These are phyloP conservation scores for Kodamaea hsintzibuensis DNA, from an alignment of 805 yeast genomes.

Conservation along the genomic window DNA sequence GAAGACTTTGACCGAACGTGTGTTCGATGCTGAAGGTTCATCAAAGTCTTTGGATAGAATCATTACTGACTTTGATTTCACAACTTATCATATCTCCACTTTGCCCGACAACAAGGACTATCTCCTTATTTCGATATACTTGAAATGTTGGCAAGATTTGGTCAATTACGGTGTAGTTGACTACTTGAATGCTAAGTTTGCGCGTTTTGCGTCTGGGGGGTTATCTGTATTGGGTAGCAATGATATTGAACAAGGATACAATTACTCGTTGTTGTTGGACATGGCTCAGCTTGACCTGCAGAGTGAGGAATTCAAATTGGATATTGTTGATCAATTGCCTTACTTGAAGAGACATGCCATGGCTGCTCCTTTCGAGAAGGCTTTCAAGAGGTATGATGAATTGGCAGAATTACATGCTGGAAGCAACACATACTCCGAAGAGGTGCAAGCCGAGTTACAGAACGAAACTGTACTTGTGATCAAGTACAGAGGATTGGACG, in stretches of 20 bases:
- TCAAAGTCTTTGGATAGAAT: constrained; percentile 71
- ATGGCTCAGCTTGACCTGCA: constrained; percentile 37
- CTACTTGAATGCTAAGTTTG: constrained; percentile 53
- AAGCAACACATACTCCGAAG: constrained; percentile 44
- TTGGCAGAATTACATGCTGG: constrained; percentile 53
- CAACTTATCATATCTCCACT: constrained; percentile 91
- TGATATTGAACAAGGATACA: constrained; percentile 74
- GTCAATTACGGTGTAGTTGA: constrained; percentile 62
- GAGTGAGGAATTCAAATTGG: constrained; percentile 48
- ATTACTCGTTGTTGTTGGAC: constrained; percentile 74
- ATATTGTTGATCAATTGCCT: constrained; percentile 64
- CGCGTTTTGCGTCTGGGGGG: constrained; percentile 26
- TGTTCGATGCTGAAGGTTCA: constrained; percentile 39
- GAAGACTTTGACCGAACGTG: constrained; percentile 74
- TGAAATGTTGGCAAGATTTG: constrained; percentile 79
- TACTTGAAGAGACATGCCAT: constrained; percentile 80
- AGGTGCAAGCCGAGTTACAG: constrained; percentile 42
- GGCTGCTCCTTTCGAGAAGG: constrained; percentile 90
- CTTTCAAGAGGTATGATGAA: constrained; percentile 76
- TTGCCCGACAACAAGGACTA: constrained; percentile 64
- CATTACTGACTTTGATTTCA: constrained; percentile 93
- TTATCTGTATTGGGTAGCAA: constrained; percentile 29
- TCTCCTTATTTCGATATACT: constrained; percentile 65
- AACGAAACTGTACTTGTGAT: constrained; percentile 64
- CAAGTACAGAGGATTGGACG: constrained; percentile 84